These are phyloP conservation scores for Lunasporangiospora selenospora DNA, from an alignment of 192 early-diverging fungal genomes.

Conservation along the genomic window DNA sequence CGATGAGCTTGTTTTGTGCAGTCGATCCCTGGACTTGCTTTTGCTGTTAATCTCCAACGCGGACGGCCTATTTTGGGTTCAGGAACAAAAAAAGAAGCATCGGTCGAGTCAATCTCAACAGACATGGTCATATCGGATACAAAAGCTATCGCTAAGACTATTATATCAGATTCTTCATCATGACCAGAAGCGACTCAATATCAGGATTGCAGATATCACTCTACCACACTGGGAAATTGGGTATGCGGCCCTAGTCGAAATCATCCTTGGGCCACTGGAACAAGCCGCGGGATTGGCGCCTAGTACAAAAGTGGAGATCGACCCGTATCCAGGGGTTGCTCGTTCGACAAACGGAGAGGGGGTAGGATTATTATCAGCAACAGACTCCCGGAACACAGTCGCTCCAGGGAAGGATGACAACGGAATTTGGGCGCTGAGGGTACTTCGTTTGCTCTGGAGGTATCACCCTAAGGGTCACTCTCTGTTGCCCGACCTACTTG, in stretches of 20 bases:
- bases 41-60: conserved; percentile 17
- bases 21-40: conserved; percentile 10
- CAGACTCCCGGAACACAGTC: background rate
- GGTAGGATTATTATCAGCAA: no score
- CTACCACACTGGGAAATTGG: conserved; percentile 18
- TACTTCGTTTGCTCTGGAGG: conserved; percentile 32
- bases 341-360: no score
- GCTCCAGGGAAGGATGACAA: conserved; percentile 1
- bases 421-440: conserved; percentile 6
- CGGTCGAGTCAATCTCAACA: no score
- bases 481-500: conserved; percentile 17
- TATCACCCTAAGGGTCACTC: conserved; percentile 7
- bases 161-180: no score
- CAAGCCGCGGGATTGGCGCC: background rate
- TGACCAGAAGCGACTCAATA: no score
- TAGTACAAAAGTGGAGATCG: background rate
- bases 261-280: conserved; percentile 26
- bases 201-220: conserved; percentile 10
- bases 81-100: no score
- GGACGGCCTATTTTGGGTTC: conserved; percentile 3
- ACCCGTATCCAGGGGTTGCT: no score
- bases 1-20: background rate
- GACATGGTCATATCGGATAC: no score
- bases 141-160: conserved; percentile 3
- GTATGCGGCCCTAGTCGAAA: conserved; percentile 19